Base-by-base conservation (phyloP, 2,329 filamentous ascomycete genomes). In the Shiraia sp. region DNA sequence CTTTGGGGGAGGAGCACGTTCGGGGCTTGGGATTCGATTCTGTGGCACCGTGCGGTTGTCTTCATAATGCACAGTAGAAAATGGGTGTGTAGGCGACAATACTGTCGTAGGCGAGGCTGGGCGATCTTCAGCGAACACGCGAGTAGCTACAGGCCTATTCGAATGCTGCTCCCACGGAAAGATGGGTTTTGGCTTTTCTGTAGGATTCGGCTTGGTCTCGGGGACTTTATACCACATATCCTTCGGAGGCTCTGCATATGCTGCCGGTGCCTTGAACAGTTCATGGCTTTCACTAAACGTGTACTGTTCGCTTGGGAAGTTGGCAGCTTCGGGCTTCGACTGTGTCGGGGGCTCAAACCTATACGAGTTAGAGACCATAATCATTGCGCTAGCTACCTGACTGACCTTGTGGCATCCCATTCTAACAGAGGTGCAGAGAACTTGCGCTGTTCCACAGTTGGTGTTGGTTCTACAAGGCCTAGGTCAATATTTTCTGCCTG, bases 151-250 rank as follows among this genome's bases (percentile, higher is more conserved):
- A 10, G 85, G 78, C 47, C 80, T 81, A 43, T 84, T 74, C 12
- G 80, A 80, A 48, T 85, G 74, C 29, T 70, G 72, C 68, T 99
- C 93, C 93, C 93, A 99, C 0, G 93, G 93, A 68, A 99, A 99
- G 34, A 97, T 85, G 3, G 84, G 79, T 33, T 79, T 78, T 10
- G 84, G 80, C 47, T 74, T 79, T 51, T 83, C 75, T 33, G 81
- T 77, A 15, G 82, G 81, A 13, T 75, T 75, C 44, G 81, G 78
- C 49, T 78, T 71, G 8, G 57, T 49, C 41, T 82, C 64, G 4
- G 90, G 90, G 25, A 95, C 80, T 57, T 92, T 76, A 65, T 93
- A 96, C 79, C 86, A 93, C 88, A 96, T 91, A 61, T 91, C 81
- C 66, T 80, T 87, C 0, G 91, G 90, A 13, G 90, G 88, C 61